Conservation (phyloP, 1,284 basidiomycete genomes). For the Cryptococcus sp. region DNA sequence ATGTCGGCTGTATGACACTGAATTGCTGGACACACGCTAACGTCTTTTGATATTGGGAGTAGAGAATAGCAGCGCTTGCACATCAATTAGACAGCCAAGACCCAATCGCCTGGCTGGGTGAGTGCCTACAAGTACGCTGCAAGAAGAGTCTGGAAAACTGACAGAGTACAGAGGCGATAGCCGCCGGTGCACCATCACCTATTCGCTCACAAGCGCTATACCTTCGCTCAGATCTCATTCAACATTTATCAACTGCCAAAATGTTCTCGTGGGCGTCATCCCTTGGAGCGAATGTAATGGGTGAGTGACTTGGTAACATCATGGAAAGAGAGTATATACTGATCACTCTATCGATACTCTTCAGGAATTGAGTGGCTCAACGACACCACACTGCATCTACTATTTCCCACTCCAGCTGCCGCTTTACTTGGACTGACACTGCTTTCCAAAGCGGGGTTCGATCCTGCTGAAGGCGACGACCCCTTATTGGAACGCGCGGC, state of each 20-base stretch:
- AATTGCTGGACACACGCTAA: background rate
- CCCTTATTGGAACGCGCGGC: conserved; percentile 45
- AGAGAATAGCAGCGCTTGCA: conserved; percentile 42
- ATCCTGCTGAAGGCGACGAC: conserved; percentile 48
- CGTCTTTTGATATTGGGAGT: background rate
- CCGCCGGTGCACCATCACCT: conserved; percentile 25
- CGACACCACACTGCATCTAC: conserved; percentile 43
- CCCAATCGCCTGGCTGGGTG: conserved; percentile 44
- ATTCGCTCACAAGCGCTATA: conserved; percentile 41
- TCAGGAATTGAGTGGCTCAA: conserved; percentile 52
- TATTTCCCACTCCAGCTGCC: conserved; percentile 40
- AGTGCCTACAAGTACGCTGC: conserved; percentile 1
- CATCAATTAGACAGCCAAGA: conserved; percentile 43
- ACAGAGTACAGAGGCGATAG: conserved; percentile 29
- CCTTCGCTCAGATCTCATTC: conserved; percentile 41
- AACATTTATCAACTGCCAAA: conserved; percentile 47
- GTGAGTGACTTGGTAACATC: conserved; percentile 18
- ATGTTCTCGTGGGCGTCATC: conserved; percentile 45
- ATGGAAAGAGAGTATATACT: background rate
- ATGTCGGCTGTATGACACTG: background rate
- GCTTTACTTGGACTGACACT: conserved; percentile 41
- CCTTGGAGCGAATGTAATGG: conserved; percentile 43
- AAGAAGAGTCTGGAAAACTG: background rate
- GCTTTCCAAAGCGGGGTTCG: conserved; percentile 48
- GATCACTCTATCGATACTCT: background rate